Percentiles rank a stretch among this genome's conserved stretches.
Evolutionary conservation across 2,329 filamentous ascomycete genomes (phyloP).

Genomic region (Clonostachys byssicola): DNA sequence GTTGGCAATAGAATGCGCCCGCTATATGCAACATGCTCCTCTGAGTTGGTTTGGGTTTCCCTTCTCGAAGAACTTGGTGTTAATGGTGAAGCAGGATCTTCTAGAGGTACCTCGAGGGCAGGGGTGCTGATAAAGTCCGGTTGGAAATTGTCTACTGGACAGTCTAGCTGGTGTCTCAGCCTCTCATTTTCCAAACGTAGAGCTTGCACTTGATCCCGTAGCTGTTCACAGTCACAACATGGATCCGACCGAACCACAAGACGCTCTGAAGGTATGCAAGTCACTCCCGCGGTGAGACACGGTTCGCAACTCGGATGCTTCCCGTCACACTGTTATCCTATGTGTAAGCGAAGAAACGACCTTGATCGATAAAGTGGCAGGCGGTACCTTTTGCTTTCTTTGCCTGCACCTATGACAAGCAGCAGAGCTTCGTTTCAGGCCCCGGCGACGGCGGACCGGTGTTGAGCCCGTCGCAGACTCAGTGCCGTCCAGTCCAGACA

Average conservation of each 20-base stretch:
- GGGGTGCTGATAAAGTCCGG: not conserved
- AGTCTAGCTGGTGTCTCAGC: not conserved
- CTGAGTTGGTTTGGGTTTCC: not conserved
- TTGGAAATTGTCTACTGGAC: not conserved
- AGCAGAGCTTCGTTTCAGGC: not conserved
- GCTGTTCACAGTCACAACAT: not conserved
- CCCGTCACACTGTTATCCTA: not conserved
- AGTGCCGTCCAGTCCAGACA: no score
- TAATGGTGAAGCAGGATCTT: not conserved
- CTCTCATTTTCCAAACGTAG: not conserved
- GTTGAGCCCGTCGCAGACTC: no score
- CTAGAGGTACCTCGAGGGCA: not conserved
- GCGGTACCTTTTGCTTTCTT: not conserved
- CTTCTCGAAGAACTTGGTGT: not conserved
- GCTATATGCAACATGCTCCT: not conserved
- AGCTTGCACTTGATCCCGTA: not conserved
- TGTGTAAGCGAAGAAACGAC: no score
- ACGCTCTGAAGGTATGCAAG: not conserved
- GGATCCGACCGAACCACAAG: not conserved
- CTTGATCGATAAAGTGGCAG: no score
- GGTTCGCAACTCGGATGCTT: not conserved
- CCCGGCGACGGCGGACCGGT: not conserved
- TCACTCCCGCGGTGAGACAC: not conserved
- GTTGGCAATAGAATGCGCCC: not conserved
- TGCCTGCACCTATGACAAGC: not conserved